A percentile compares a stretch with the other conserved stretches of the same genome.
phyloP scores from a whole-genome alignment of 768 basidiomycete species.

The Dioszegia aurantiaca region DNA sequence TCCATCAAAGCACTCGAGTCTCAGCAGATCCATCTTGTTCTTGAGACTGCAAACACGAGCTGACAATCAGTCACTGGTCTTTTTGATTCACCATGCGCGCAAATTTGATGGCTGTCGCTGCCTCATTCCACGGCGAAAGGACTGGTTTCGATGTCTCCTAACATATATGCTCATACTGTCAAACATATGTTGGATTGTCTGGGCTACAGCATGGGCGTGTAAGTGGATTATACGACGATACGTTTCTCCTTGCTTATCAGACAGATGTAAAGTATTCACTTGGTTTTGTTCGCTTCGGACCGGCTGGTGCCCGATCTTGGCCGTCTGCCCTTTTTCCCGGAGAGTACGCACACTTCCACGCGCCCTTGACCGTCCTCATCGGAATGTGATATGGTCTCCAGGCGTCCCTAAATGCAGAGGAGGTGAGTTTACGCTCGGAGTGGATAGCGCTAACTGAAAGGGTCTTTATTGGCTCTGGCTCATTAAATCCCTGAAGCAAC shows the following conservation, averaged over 20 bases:
- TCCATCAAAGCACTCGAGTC: no score
- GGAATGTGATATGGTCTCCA: constrained; percentile 23
- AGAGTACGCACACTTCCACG: constrained; percentile 17
- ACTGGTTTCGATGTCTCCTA: constrained; percentile 37
- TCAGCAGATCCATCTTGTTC: no score
- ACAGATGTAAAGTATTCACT: constrained; percentile 17
- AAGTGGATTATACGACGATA: not conserved
- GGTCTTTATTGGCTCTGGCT: constrained; percentile 21
- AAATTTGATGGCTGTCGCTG: constrained; percentile 35
- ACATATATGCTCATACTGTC: constrained; percentile 9
- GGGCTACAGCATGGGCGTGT: constrained; percentile 9
- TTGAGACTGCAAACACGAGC: not conserved
- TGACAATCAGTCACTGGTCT: constrained; percentile 17
- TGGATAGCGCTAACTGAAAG: not conserved
- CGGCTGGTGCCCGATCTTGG: constrained; percentile 22
- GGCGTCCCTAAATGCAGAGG: constrained; percentile 35
- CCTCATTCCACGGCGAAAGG: constrained; percentile 32
- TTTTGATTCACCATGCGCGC: constrained; percentile 29
- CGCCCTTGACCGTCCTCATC: constrained; percentile 27
- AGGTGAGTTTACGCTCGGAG: constrained; percentile 8
- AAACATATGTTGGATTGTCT: not conserved
- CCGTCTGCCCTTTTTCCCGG: constrained; percentile 24
- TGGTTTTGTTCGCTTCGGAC: constrained; percentile 27
- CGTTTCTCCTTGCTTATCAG: not conserved
- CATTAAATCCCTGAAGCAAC: constrained; percentile 35